Base-by-base conservation (phyloP, 176 grass and related monocot species). In the Elaeis guineensis region DNA sequence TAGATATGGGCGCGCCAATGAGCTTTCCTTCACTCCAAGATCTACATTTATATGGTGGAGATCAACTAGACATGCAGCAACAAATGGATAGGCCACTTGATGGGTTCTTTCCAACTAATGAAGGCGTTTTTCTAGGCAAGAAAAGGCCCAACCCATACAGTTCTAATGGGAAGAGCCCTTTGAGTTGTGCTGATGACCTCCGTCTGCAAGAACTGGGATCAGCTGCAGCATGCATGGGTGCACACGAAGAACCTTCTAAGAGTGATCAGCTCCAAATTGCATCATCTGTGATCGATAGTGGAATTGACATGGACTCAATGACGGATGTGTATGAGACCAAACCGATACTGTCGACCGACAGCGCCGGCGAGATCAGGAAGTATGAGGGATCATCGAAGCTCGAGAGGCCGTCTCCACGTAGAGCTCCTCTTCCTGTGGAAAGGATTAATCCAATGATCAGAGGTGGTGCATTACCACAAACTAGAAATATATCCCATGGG, bases 401-500 rank as follows among this genome's bases (percentile, higher is more conserved):
- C 16, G 87, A 98, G 63, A 82, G 79, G 65, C 78, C 79, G 12
- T 89, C 93, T 22, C 81, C 79, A 44, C 80, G 84, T 67, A 82
- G 93, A 72, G 77, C 79, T 57, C 80, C 81, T 56, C 72, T 85
- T 21, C 62, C 75, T 16, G 77, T 78, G 53, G 83, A 85, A 61
- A 80, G 81, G 63, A 79, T 86, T 50, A 83, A 63, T 23, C 79
- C 83, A 51, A 80, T 90, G 87, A 82, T 96, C 52, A 68, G 71
- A 29, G 79, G 79, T 12, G 60, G 73, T 3, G 25, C 66, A 3
- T 71, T 76, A 67, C 52, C 56, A n/a, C 72, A 61, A 75, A 64
- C 70, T 19, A 84, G 84, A 72, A 93, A 93, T 58, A 48, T 96
- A 54, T 93, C 89, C 35, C 92, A 92, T 56, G 87, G 93, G 56